These are phyloP conservation scores for Trichoderma reesei DNA, from an alignment of 495 filamentous ascomycete genomes.

Conservation along the genomic window DNA sequence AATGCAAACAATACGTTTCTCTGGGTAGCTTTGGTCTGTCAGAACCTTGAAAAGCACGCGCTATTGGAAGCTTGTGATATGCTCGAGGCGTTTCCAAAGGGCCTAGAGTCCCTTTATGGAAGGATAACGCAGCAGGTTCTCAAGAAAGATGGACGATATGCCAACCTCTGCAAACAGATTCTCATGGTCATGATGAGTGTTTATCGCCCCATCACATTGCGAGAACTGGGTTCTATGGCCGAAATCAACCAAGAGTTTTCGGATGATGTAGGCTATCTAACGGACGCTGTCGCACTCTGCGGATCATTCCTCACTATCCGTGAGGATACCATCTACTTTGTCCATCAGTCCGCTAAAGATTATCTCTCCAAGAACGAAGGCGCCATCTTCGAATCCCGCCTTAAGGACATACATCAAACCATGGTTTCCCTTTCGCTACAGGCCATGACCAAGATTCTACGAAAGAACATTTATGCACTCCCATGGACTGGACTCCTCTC, in stretches of 20 bases:
- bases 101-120: constrained; percentile 14
- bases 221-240: constrained; percentile 12
- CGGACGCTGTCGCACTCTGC: constrained; percentile 17
- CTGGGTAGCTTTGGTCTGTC: constrained; percentile 24
- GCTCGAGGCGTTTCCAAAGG: constrained; percentile 10
- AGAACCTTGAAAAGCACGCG: constrained; percentile 1
- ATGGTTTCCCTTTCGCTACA: constrained; percentile 25
- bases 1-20: constrained; percentile 23
- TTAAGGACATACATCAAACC: constrained; percentile 17
- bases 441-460: constrained; percentile 10
- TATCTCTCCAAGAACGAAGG: constrained; percentile 17
- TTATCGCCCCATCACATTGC: constrained; percentile 16
- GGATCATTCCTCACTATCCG: constrained; percentile 26
- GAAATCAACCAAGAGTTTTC: constrained; percentile 9
- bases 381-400: constrained; percentile 16
- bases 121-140: constrained; percentile 15
- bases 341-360: constrained; percentile 38
- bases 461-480: neutral
- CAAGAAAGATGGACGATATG: neutral
- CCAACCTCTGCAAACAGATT: constrained; percentile 14
- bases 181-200: constrained; percentile 13
- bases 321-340: constrained; percentile 22
- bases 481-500: neutral
- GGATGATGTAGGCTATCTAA: neutral
- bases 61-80: neutral